Evolutionary conservation across 177 flowering plant species (phyloP).

Genomic region (Tripterygium wilfordii): DNA sequence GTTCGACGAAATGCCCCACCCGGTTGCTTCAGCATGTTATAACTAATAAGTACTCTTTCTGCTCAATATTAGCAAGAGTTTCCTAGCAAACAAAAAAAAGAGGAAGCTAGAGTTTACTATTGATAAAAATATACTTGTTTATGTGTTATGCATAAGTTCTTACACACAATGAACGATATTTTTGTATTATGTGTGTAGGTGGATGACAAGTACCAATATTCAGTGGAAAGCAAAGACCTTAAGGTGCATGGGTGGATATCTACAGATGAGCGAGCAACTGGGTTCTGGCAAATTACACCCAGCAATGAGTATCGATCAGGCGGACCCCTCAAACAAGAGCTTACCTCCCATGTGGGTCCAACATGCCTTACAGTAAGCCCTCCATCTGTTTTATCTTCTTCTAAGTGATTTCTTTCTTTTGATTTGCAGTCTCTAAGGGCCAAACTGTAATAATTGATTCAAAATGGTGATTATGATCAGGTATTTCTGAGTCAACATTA

Average conservation of each 20-base stretch:
- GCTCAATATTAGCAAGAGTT: no score
- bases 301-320: conserved; percentile 81
- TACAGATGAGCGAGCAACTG: conserved; percentile 49
- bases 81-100: no score
- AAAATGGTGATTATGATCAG: conserved; percentile 30
- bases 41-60: no score
- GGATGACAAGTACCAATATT: conserved; percentile 94
- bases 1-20: no score
- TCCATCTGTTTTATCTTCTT: neutral
- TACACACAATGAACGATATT: no score
- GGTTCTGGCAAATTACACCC: conserved; percentile 91
- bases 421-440: no score
- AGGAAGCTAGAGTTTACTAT: no score
- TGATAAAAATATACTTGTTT: no score
- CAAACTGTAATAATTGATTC: no score
- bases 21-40: no score
- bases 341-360: conserved; percentile 93
- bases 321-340: conserved; percentile 79
- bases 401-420: neutral
- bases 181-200: no score
- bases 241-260: conserved; percentile 85
- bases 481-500: conserved; percentile 76
- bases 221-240: conserved; percentile 54
- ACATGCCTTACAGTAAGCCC: conserved; percentile 66
- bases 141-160: no score